Percentiles rank a stretch among this genome's conserved stretches.
These are phyloP conservation scores for Chalaropsis thielavioides DNA, from an alignment of 2,329 filamentous ascomycete species.

Conservation along the genomic window DNA sequence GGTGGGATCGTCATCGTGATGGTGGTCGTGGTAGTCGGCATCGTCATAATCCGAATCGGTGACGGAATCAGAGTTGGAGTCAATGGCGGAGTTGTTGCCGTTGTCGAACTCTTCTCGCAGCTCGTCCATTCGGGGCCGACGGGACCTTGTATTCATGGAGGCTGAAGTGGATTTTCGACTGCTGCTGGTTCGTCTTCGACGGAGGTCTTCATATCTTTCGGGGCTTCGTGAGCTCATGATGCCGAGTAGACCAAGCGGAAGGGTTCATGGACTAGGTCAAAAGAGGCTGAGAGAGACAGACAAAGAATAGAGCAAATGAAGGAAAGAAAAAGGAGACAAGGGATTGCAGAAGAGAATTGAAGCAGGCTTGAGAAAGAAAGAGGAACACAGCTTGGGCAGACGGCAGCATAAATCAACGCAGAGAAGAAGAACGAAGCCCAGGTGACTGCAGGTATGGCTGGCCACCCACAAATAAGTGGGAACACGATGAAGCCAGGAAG, in stretches of 20 bases:
- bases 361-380: background rate
- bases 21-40: background rate
- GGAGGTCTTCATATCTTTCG: slow-evolving; percentile 8
- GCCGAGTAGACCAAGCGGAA: background rate
- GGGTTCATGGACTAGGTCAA: background rate
- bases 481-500: slow-evolving; percentile 5
- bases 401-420: background rate
- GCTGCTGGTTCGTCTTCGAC: slow-evolving; percentile 2
- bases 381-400: background rate
- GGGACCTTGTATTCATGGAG: background rate
- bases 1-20: background rate
- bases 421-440: background rate
- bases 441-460: background rate
- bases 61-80: background rate
- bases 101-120: slow-evolving; percentile 6
- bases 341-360: background rate
- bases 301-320: background rate
- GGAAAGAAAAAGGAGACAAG: background rate
- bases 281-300: background rate
- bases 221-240: slow-evolving; percentile 11
- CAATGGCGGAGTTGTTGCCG: slow-evolving; percentile 4
- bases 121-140: background rate
- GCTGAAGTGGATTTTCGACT: slow-evolving; percentile 5
- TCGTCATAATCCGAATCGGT: background rate
- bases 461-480: slow-evolving; percentile 5